Base-by-base conservation (phyloP, 371 early-diverging fungal genomes). In the Massospora cicadina region DNA sequence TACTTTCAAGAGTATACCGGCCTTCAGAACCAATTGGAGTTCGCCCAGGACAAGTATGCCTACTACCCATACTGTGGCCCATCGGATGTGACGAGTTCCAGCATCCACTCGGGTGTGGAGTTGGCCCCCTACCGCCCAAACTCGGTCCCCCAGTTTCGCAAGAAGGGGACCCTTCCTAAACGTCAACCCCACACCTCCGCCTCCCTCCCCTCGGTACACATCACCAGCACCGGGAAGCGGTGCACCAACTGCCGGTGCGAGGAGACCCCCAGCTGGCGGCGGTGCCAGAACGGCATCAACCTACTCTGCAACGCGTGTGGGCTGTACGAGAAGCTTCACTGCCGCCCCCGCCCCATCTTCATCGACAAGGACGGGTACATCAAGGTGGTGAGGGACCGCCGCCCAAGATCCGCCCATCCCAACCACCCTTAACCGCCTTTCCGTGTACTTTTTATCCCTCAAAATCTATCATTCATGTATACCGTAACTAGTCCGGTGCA, bases 241-340 rank as follows among this genome's bases (percentile, higher is more conserved):
- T 69, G 69, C 65, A 54, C 67, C 28, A 69, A 69, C 66, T 69
- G 69, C 57, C 59, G 64, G 5, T 29, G 31, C 0, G 54, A 53
- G 30, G 66, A 69, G 31, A 66, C 67, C 0, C 69, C 69, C 2
- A 64, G 60, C 43, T 69, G 67, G 69, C 55, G 69, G 60, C 55
- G 69, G 27, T 65, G 61, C 53, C 32, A 54, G 31, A 54, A 53
- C 31, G 69, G 69, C 17, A 30, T 31, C 24, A 55, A 33, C 13
- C 61, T 69, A 33, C 54, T 69, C 31, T 66, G 65, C 33, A 69
- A 69, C 33, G 65, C 66, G 3, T 69, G 67, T 31, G 69, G 67
- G 5, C 59, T 69, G 56, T 69, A 69, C 31, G 60, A 60, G 43
- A 62, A 62, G 17, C 25, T 62, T 21, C 62, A 33, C 43, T 33